Evolutionary conservation across 345 rosid species (phyloP).

Genomic region (Noccaea caerulescens): DNA sequence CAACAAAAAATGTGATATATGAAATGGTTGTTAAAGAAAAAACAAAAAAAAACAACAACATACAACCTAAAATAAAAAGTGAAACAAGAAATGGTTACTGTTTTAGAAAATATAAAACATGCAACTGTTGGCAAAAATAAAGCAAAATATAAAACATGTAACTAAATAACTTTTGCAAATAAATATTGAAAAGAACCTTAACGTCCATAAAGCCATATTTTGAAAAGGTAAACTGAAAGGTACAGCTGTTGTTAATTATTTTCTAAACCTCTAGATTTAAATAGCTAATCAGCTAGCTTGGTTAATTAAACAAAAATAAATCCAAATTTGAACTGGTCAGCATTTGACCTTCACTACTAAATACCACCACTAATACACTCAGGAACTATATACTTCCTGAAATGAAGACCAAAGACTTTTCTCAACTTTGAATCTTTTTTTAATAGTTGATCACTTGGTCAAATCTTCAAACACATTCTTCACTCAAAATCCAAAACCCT

Average conservation of each 20-base stretch:
- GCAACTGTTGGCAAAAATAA: background rate
- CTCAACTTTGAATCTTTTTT: constrained; percentile 30
- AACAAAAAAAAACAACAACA: background rate
- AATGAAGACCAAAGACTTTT: constrained; percentile 69
- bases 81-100: background rate
- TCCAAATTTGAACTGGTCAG: constrained; percentile 66
- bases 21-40: background rate
- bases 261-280: background rate
- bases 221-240: background rate
- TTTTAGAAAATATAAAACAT: background rate
- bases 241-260: background rate
- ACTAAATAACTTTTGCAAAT: background rate
- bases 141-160: background rate
- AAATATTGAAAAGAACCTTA: background rate
- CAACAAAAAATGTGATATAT: background rate
- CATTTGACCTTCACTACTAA: constrained; percentile 49
- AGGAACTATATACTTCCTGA: background rate
- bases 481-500: constrained; percentile 2
- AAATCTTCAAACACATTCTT: constrained; percentile 49
- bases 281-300: constrained; percentile 1
- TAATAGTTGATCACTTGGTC: constrained; percentile 43
- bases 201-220: background rate
- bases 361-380: constrained; percentile 21
- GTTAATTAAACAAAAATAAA: constrained; percentile 23
- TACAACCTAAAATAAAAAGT: background rate